phyloP scores from a whole-genome alignment of 2,329 filamentous ascomycete species.

The Diaporthe longicolla region DNA sequence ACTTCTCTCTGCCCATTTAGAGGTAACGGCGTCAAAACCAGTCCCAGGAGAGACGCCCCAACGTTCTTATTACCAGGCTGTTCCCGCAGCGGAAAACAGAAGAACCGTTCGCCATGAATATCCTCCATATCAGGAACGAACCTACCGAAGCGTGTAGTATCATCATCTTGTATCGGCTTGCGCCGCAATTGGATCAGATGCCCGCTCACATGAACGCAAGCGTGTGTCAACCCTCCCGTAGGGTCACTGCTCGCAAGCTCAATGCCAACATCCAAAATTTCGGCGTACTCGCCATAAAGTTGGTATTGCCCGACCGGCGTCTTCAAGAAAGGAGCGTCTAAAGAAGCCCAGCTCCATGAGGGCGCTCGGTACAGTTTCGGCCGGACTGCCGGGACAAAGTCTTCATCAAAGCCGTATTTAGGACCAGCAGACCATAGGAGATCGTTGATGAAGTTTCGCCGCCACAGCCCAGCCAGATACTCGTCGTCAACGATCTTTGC shows the following conservation, averaged over 20 bases:
- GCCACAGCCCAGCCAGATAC: conserved; percentile 38
- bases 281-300: not conserved
- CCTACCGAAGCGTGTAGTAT: not conserved
- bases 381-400: not conserved
- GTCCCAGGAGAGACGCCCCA: not conserved
- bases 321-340: not conserved
- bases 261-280: conserved; percentile 1
- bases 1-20: not conserved
- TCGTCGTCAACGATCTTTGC: conserved; percentile 16
- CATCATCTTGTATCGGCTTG: not conserved
- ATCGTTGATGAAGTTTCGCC: conserved; percentile 25
- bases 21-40: conserved; percentile 16
- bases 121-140: conserved; percentile 28
- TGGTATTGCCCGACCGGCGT: not conserved
- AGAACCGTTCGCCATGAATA: not conserved
- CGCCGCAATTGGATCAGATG: conserved; percentile 1
- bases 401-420: rapidly evolving
- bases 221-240: conserved; percentile 17
- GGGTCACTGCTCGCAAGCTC: not conserved
- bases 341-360: conserved; percentile 40
- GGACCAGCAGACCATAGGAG: conserved; percentile 12
- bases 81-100: conserved; percentile 24
- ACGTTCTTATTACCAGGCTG: rapidly evolving
- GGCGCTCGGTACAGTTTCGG: conserved; percentile 30
- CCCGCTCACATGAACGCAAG: conserved; percentile 13